Base-by-base conservation (phyloP, 345 rosid species). In the Eucalyptus guilfoylei region DNA sequence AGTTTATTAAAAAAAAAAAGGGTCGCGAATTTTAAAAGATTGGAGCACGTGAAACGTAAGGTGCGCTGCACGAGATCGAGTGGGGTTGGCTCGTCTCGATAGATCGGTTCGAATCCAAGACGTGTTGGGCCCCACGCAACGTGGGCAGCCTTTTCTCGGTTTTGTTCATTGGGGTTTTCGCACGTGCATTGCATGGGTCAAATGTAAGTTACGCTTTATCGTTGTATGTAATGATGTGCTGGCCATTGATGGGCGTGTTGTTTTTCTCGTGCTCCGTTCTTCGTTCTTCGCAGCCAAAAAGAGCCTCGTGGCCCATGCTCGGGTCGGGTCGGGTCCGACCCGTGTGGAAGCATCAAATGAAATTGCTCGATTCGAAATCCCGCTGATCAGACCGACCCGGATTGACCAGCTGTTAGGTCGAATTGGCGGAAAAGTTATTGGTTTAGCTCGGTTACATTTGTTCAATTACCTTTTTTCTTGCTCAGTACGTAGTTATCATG, bases 371-470 rank as follows among this genome's bases (percentile, higher is more conserved):
- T 40, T 4, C 5, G 9, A 34, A 69, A 17, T 17, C 42, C 24
- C 4, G 23, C 6, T 5, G 23, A 37, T 19, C 28, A 21, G 0
- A 21, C 28, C 8, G 8, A 37, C 28, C 23, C 23, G 5, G 5
- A 72, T 37, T 37, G 7, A 37, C 14, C 9, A 4, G 24, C 11
- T 10, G 7, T 5, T 9, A 0, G 80, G 26, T 1, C 26, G 8
- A 72, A 17, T 37, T 72, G 4, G 45, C 19, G 80, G 80, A 15
- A 9, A 69, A 34, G 3, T 9, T 69, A 17, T 37, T 10, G 45
- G 45, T 37, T 3, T 9, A 3, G 12, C 81, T 37, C 26, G 7
- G 45, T 72, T 19, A 37, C 40, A 19, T 32, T 32, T 9, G 42
- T n/a, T 64, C 32, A 30, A 30, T 67, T 67, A 32, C 26, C 14